A percentile compares a stretch with the other conserved stretches of the same genome.
phyloP scores from a whole-genome alignment of 306 rosid genomes.

The Datisca glomerata region DNA sequence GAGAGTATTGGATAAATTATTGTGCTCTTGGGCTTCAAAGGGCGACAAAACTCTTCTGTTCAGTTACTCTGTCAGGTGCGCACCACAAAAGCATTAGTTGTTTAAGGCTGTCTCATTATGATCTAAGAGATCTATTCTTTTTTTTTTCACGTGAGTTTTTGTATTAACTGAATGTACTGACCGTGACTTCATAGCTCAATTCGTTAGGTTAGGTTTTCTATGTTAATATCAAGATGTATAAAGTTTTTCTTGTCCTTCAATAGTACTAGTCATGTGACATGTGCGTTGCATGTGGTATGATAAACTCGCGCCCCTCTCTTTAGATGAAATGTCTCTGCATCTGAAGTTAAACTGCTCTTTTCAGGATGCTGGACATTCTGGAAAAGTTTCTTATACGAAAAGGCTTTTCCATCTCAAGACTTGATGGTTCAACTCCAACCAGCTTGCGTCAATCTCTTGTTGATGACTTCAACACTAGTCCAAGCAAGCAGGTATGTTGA shows the following conservation, averaged over 20 bases:
- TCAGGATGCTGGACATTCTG: constrained; percentile 87
- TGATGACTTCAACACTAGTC: constrained; percentile 83
- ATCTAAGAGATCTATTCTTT: neutral
- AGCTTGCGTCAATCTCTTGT: constrained; percentile 76
- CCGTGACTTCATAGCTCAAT: no score
- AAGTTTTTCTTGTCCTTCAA: no score
- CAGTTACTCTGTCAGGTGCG: constrained; percentile 83
- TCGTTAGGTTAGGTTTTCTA: no score
- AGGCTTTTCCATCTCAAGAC: constrained; percentile 89
- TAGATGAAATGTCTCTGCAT: no score
- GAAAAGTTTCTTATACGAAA: constrained; percentile 80
- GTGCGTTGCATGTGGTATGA: no score
- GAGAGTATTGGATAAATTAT: constrained; percentile 72
- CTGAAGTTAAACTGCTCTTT: constrained; percentile 22
- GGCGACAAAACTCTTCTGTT: constrained; percentile 95
- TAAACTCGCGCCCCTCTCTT: no score
- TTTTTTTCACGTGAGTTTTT: neutral
- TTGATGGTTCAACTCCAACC: constrained; percentile 88
- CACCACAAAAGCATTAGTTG: neutral
- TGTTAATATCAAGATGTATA: no score
- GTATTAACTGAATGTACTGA: no score
- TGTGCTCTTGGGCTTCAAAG: constrained; percentile 57
- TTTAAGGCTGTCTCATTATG: neutral
- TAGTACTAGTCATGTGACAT: no score
- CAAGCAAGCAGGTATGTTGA: constrained; percentile 67